Evolutionary conservation across 192 early-diverging fungal genomes (phyloP).

Genomic region (Coemansia sp.): DNA sequence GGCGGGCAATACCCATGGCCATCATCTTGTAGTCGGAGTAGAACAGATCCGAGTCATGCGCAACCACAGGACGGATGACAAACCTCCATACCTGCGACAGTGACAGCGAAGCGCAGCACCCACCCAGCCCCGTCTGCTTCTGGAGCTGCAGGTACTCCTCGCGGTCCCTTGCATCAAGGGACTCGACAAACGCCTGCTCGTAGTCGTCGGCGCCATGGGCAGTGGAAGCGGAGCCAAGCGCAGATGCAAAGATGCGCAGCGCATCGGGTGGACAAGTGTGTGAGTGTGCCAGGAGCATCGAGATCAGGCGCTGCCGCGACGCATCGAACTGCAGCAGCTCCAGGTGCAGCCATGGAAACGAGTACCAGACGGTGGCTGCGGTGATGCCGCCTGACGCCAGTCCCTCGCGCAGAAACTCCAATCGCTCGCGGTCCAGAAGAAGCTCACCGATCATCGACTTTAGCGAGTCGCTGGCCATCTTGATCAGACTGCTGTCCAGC

Average conservation of each 20-base stretch:
- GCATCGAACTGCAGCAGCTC: slow-evolving; percentile 35
- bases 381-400: slow-evolving; percentile 22
- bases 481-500: slow-evolving; percentile 14
- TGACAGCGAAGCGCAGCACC: neutral
- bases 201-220: neutral
- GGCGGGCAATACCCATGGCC: slow-evolving; percentile 27
- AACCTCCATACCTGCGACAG: slow-evolving; percentile 33
- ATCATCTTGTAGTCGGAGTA: slow-evolving; percentile 45
- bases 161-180: slow-evolving; percentile 10
- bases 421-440: slow-evolving; percentile 36
- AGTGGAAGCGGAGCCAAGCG: neutral
- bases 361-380: slow-evolving; percentile 39
- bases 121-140: neutral
- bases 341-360: slow-evolving; percentile 32
- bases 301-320: slow-evolving; percentile 30
- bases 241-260: neutral
- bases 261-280: slow-evolving; percentile 36
- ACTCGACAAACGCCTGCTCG: neutral
- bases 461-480: slow-evolving; percentile 14
- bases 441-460: slow-evolving; percentile 16
- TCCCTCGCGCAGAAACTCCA: slow-evolving; percentile 26
- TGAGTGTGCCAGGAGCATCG: slow-evolving; percentile 22
- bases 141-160: slow-evolving; percentile 15
- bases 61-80: slow-evolving; percentile 29
- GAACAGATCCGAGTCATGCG: slow-evolving; percentile 26